These are phyloP conservation scores for Aureobasidium sp. DNA, from an alignment of 2,329 filamentous ascomycete species.

Conservation along the genomic window DNA sequence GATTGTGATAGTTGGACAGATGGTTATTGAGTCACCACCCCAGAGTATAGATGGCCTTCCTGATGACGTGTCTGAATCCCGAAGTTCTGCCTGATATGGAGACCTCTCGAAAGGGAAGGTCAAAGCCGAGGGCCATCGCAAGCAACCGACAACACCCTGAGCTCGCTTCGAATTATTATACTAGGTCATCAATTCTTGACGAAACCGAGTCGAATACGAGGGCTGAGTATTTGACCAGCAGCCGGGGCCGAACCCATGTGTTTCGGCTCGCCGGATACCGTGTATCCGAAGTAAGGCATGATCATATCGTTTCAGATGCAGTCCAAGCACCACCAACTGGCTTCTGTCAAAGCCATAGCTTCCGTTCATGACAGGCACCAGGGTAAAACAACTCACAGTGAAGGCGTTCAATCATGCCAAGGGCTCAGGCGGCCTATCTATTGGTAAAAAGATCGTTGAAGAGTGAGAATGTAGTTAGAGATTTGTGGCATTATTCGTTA, in stretches of 20 bases:
- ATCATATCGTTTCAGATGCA: not conserved
- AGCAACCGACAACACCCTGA: not conserved
- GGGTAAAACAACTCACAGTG: not conserved
- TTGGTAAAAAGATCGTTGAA: too few species aligned
- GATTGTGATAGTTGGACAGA: not conserved
- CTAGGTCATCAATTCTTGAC: not conserved
- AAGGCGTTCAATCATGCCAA: not conserved
- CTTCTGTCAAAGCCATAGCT: not conserved
- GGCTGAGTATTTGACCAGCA: not conserved
- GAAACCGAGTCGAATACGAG: not conserved
- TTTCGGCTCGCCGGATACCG: not conserved
- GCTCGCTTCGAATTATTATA: not conserved
- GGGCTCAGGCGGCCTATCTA: not conserved
- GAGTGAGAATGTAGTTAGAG: not conserved
- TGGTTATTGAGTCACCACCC: not conserved
- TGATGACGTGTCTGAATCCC: not conserved
- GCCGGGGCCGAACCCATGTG: not conserved
- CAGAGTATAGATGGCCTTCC: not conserved
- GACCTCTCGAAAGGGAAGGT: not conserved
- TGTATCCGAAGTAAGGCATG: not conserved
- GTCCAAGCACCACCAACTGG: not conserved
- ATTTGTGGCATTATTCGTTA: not conserved
- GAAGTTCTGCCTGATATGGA: constrained; percentile 7
- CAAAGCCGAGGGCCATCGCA: not conserved
- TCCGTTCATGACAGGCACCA: not conserved